Base-by-base conservation (phyloP, 208 protist genomes). In the Porcisia deanei region DNA sequence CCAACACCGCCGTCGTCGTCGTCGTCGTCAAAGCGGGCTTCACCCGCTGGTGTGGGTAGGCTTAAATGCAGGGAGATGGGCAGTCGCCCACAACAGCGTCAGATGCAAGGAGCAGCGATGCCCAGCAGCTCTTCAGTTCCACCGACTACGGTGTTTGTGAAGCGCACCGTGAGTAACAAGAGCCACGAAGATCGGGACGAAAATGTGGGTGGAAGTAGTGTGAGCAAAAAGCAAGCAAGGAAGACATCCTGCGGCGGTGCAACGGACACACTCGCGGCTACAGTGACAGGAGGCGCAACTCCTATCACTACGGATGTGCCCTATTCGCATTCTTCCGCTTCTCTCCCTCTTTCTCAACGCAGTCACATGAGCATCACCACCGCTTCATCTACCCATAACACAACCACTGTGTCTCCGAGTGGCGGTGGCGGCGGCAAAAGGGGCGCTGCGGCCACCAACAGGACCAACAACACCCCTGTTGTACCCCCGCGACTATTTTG, bases 401-500 rank as follows among this genome's bases (percentile, higher is more conserved):
- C 25, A 16, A 22, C 2, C 7, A 49, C 30, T 25, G 2, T 43
- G 49, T 69, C 66, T 47, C 43, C n/a, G 41, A 20, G 41, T 41
- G 53, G 53, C 18, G 18, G 37, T 41, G 9, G 41, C 63, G n/a
- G 43, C 22, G 2, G 41, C 52, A 37, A 68, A 30, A 30, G 30
- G 30, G 0, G 30, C 30, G 30, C 30, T 0, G 30, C 30, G 41
- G 63, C n/a, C 37, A 54, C 30, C 25, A 39, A 25, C 61, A 37
- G 53, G 14, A 54, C 39, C 47, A 74, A 59, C 43, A 55, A 25
- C 9, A 47, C 75, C 8, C 61, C 37, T 9, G 60, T 80, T 45
- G 43, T 75, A 30, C 76, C 69, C 0, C 76, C 76, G 37, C 76
- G 68, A 34, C 69, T 75, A 0, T 75, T 80, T 7, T 39, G 57